A percentile compares a stretch with the other conserved stretches of the same genome.
Conservation (phyloP, 441 rosid genomes). For the Pelargonium cotyledonis region DNA sequence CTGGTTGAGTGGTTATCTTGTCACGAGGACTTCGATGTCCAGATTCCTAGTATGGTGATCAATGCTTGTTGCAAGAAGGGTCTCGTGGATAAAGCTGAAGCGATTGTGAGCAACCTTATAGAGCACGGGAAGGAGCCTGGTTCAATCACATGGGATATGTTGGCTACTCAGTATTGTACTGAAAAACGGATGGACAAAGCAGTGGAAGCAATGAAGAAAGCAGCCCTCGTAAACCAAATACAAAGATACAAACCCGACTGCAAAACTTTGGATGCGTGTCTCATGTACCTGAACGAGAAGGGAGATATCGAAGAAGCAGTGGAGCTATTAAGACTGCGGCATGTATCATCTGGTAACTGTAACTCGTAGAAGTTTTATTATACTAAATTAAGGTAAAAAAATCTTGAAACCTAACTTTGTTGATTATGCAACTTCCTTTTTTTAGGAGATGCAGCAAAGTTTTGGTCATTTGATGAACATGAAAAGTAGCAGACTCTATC, state of each 20-base stretch:
- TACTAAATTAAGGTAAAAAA: too few relatives aligned
- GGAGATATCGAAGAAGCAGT: conserved; percentile 29
- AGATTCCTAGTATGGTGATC: conserved; percentile 33
- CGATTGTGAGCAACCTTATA: conserved; percentile 19
- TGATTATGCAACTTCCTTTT: too few relatives aligned
- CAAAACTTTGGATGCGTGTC: conserved; percentile 22
- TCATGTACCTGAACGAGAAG: conserved; percentile 21
- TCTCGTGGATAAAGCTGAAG: conserved; percentile 34
- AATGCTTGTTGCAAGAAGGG: conserved; percentile 30
- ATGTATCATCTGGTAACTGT: too few relatives aligned
- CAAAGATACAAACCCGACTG: conserved; percentile 20
- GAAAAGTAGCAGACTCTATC: too few relatives aligned
- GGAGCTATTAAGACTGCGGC: conserved; percentile 24
- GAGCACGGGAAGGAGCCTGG: conserved; percentile 31
- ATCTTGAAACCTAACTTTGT: too few relatives aligned
- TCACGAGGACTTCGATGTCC: conserved; percentile 17
- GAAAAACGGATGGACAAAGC: conserved; percentile 29
- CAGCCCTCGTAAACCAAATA: conserved; percentile 15
- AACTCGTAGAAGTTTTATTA: too few relatives aligned
- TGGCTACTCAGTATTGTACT: conserved; percentile 27
- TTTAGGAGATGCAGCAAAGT: too few relatives aligned
- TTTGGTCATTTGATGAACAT: too few relatives aligned
- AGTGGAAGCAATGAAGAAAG: conserved; percentile 30
- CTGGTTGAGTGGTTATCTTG: neutral
- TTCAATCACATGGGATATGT: conserved; percentile 26